A percentile compares a stretch with the other conserved stretches of the same genome.
These are phyloP conservation scores for Apiospora arundinis DNA, from an alignment of 2,329 filamentous ascomycete genomes.

Conservation along the genomic window DNA sequence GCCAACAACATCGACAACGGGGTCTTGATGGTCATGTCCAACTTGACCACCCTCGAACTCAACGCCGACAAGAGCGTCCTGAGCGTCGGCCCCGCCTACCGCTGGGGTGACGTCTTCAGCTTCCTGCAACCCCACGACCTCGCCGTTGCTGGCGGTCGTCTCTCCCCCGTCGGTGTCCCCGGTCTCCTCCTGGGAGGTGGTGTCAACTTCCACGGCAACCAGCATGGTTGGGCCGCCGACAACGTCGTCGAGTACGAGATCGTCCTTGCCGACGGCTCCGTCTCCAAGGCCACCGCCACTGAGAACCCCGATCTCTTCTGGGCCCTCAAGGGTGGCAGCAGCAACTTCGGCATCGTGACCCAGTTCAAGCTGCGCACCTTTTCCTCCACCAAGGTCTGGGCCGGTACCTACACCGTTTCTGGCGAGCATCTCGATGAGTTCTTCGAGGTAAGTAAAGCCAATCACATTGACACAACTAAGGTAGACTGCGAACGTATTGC, in stretches of 20 bases:
- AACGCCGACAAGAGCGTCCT: constrained; percentile 34
- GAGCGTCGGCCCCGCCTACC: constrained; percentile 25
- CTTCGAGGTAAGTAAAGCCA: constrained; percentile 26
- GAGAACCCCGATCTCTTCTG: constrained; percentile 23
- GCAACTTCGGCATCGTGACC: constrained; percentile 22
- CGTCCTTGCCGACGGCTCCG: constrained; percentile 19
- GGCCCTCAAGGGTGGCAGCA: constrained; percentile 22
- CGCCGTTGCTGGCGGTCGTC: constrained; percentile 25
- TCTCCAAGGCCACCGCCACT: not conserved
- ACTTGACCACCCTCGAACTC: constrained; percentile 26
- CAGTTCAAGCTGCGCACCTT: constrained; percentile 24
- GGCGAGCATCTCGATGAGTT: constrained; percentile 30
- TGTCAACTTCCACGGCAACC: constrained; percentile 26
- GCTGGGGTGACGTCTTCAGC: constrained; percentile 25
- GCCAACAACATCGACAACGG: constrained; percentile 28
- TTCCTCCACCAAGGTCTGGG: constrained; percentile 27
- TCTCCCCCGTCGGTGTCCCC: constrained; percentile 26
- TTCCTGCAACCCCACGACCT: constrained; percentile 22
- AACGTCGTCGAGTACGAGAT: constrained; percentile 22
- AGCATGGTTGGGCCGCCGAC: constrained; percentile 21
- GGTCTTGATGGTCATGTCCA: constrained; percentile 27
- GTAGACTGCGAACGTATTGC: not conserved
- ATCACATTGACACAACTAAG: too few species aligned
- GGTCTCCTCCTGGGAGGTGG: constrained; percentile 27
- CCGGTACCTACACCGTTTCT: constrained; percentile 32